Conservation (phyloP, 2,329 filamentous ascomycete genomes). For the Nemania sp. region DNA sequence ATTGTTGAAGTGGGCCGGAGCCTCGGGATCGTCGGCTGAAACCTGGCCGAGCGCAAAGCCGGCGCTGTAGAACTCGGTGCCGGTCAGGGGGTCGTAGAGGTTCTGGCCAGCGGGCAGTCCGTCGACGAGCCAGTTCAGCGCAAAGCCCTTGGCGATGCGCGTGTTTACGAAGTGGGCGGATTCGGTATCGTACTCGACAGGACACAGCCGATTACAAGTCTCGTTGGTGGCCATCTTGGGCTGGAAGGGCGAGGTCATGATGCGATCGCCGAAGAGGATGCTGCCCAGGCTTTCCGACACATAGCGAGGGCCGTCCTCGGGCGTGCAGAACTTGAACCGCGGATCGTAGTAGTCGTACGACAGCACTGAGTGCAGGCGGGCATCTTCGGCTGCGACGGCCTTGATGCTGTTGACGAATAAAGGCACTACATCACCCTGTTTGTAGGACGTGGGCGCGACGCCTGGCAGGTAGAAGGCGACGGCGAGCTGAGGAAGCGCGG, state of each 20-base stretch:
- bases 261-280: constrained; percentile 95
- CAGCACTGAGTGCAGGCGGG: constrained; percentile 86
- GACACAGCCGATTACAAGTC: constrained; percentile 81
- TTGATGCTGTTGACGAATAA: constrained; percentile 92
- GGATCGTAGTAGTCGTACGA: constrained; percentile 96
- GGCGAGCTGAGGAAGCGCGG: constrained; percentile 54
- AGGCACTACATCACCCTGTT: constrained; percentile 75
- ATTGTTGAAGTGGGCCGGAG: constrained; percentile 75
- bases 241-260: constrained; percentile 94
- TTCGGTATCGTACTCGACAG: constrained; percentile 62
- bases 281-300: constrained; percentile 90
- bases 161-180: constrained; percentile 79
- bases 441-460: constrained; percentile 91
- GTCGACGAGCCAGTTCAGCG: constrained; percentile 94
- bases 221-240: constrained; percentile 86
- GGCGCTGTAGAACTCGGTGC: constrained; percentile 83
- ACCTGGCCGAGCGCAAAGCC: constrained; percentile 78
- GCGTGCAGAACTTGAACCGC: constrained; percentile 85
- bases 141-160: constrained; percentile 83
- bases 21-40: constrained; percentile 50
- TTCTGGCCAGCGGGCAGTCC: constrained; percentile 88
- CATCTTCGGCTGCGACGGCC: constrained; percentile 77
- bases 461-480: constrained; percentile 94
- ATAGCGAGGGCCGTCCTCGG: constrained; percentile 73
- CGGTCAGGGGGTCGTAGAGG: constrained; percentile 74